Base-by-base conservation (phyloP, 202 grass and related monocot species). In the Bolboschoenoplectus hybrid region DNA sequence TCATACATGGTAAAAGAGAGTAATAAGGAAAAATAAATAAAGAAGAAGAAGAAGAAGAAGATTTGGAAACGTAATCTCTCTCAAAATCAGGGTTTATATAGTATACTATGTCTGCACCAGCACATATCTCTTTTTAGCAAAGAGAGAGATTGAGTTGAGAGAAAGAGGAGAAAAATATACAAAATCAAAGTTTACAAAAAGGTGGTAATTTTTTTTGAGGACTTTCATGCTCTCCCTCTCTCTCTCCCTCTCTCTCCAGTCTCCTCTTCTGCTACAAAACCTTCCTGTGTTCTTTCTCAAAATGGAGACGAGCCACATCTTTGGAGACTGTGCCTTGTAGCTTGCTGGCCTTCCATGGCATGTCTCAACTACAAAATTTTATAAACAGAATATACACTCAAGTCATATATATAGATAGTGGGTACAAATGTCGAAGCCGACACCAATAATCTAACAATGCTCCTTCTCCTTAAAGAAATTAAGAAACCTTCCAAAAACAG, bases 221-320 rank as follows among this genome's bases (percentile, higher is more conserved):
- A 67, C 63, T 84, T 84, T 43, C 38, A 47, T 66, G 71, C 51
- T 4, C 51, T 10, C 7, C 17, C 47, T 47, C 17, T 9, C 79
- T 66, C 52, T 83, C 81, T 53, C 67, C 10, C 40, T 19, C 14
- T 82, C 9, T 83, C 67, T 36, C 32, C 26, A 26, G 26, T 26
- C 26, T 47, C n/a, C 45, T 70, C 20, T 10, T 55, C 11, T 17
- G 50, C 43, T 67, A 32, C 20, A 9, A 58, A 16, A 17, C 7
- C 39, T 35, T 63, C 6, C 40, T 26, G 14, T 39, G 5, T 64
- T 61, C 51, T 89, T 84, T 72, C 84, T 90, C 86, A 90, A 69
- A 90, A 87, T 82, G 60, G 12, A 63, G 75, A 80, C 26, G 85
- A 87, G 2, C 70, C 57, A 66, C 67, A 56, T 83, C 89, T 90